A percentile compares a stretch with the other conserved stretches of the same genome.
phyloP scores from a whole-genome alignment of 2,329 filamentous ascomycete genomes.

The Cadophora sp. region DNA sequence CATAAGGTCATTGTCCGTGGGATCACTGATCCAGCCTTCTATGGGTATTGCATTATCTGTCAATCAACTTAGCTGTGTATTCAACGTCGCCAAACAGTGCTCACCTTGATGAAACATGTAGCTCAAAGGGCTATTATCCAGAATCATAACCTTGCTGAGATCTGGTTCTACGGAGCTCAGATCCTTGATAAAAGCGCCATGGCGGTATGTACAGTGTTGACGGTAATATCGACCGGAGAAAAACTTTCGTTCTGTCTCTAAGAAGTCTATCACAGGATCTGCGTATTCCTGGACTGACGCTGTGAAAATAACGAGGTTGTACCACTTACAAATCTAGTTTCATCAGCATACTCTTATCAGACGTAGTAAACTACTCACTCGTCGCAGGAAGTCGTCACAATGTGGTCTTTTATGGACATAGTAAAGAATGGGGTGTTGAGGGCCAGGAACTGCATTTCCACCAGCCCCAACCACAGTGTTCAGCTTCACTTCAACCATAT shows the following conservation, averaged over 20 bases:
- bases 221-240: slow-evolving; percentile 94
- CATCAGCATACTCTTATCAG: slow-evolving; percentile 34
- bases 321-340: slow-evolving; percentile 88
- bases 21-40: slow-evolving; percentile 99
- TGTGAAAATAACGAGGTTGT: slow-evolving; percentile 95
- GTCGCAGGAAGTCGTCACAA: slow-evolving; percentile 94
- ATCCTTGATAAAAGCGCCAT: slow-evolving; percentile 98
- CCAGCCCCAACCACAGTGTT: slow-evolving; percentile 73
- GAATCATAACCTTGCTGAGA: slow-evolving; percentile 96
- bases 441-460: slow-evolving; percentile 71
- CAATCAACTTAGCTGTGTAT: background rate
- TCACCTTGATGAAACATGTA: slow-evolving; percentile 98
- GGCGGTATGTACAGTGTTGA: slow-evolving; percentile 94
- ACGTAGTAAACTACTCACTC: slow-evolving; percentile 55
- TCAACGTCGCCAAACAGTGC: slow-evolving; percentile 38
- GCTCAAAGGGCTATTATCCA: slow-evolving; percentile 97
- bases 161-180: slow-evolving; percentile 95
- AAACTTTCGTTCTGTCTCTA: slow-evolving; percentile 95
- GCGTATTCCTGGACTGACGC: slow-evolving; percentile 98
- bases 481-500: slow-evolving; percentile 98
- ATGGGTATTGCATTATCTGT: slow-evolving; percentile 98
- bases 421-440: slow-evolving; percentile 95
- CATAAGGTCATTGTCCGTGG: slow-evolving; percentile 93
- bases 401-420: slow-evolving; percentile 98
- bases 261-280: slow-evolving; percentile 98